Percentiles rank a stretch among this genome's conserved stretches.
Evolutionary conservation across 192 early-diverging fungal species (phyloP).

Genomic region (Backusella psychrophila): DNA sequence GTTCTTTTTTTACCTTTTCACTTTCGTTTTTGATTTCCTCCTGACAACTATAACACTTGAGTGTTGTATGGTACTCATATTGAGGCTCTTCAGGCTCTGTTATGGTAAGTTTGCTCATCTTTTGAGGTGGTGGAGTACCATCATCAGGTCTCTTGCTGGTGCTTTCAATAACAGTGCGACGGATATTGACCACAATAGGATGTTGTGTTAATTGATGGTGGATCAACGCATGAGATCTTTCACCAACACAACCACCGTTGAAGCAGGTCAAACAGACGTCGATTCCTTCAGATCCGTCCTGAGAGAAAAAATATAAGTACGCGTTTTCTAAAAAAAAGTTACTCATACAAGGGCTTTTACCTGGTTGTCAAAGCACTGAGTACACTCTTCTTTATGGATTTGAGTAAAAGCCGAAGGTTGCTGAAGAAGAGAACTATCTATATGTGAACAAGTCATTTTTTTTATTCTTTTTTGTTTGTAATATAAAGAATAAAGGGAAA

Average conservation of each 20-base stretch:
- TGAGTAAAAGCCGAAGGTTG: slow-evolving; percentile 44
- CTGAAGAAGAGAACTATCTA: slow-evolving; percentile 35
- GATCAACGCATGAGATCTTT: slow-evolving; percentile 68
- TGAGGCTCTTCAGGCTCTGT: slow-evolving; percentile 69
- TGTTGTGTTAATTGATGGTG: slow-evolving; percentile 78
- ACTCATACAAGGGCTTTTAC: slow-evolving; percentile 29
- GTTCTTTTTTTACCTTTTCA: slow-evolving; percentile 41
- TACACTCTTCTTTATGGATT: slow-evolving; percentile 95
- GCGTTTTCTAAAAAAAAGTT: background rate
- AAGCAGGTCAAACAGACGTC: slow-evolving; percentile 96
- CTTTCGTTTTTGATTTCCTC: slow-evolving; percentile 59
- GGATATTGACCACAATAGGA: slow-evolving; percentile 82
- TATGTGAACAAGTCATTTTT: slow-evolving; percentile 51
- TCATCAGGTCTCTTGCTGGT: slow-evolving; percentile 27
- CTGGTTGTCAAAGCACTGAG: slow-evolving; percentile 84
- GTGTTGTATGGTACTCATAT: slow-evolving; percentile 72
- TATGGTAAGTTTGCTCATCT: slow-evolving; percentile 95
- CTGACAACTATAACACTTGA: slow-evolving; percentile 82
- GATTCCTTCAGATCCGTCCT: slow-evolving; percentile 77
- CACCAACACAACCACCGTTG: slow-evolving; percentile 81
- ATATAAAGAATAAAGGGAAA: background rate
- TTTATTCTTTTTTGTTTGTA: background rate
- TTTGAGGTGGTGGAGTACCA: slow-evolving; percentile 67
- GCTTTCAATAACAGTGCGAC: slow-evolving; percentile 37
- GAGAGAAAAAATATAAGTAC: slow-evolving; percentile 5